These are phyloP conservation scores for Nidula microcarpa DNA, from an alignment of 768 basidiomycete genomes.

Conservation along the genomic window DNA sequence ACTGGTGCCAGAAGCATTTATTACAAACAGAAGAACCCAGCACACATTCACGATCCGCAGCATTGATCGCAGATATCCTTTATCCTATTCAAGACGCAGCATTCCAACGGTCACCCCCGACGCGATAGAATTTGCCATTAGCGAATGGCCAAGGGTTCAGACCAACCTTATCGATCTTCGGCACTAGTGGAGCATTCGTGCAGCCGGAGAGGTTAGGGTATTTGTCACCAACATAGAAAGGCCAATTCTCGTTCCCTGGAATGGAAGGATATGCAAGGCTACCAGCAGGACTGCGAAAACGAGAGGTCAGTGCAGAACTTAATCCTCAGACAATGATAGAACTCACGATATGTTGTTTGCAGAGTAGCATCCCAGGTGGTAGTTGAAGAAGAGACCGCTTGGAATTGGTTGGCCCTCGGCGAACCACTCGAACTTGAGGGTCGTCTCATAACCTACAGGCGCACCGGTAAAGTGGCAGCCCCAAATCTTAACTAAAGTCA, in stretches of 20 bases:
- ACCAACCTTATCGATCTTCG: not conserved
- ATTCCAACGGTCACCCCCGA: not conserved
- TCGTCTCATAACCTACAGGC: not conserved
- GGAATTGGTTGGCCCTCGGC: not conserved
- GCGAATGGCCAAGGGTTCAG: not conserved
- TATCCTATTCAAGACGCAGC: not conserved
- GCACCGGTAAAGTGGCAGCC: not conserved
- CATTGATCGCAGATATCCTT: too few species aligned
- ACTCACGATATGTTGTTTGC: not conserved
- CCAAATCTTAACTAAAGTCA: not conserved
- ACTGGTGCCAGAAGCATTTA: too few species aligned
- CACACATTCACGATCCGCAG: too few species aligned
- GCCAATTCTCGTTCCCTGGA: not conserved
- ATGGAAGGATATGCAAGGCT: not conserved
- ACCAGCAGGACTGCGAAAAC: not conserved
- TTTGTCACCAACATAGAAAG: not conserved
- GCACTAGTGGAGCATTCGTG: not conserved
- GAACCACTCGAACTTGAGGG: not conserved
- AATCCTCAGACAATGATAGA: not conserved
- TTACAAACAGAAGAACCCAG: too few species aligned
- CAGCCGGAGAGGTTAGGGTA: not conserved
- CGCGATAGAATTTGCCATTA: not conserved
- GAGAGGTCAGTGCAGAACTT: not conserved
- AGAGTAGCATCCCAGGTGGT: not conserved
- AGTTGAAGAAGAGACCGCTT: not conserved